Evolutionary conservation across 2,329 filamentous ascomycete species (phyloP).

Genomic region (Xylariaceae sp.): DNA sequence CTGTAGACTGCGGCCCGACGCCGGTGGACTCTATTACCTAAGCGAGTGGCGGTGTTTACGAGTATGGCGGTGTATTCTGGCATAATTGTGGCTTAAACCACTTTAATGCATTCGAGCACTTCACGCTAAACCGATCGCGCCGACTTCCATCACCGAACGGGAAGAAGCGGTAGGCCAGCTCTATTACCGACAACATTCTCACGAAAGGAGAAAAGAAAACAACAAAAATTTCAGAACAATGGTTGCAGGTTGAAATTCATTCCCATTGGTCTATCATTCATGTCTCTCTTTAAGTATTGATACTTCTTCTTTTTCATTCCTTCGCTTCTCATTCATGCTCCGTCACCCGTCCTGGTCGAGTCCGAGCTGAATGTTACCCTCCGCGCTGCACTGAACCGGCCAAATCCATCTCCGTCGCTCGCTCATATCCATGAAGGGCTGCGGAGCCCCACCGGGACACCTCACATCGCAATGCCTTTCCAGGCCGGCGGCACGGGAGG

Average conservation of each 20-base stretch:
- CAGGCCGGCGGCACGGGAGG: conserved; percentile 19
- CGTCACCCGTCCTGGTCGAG: neutral
- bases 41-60: neutral
- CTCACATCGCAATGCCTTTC: conserved; percentile 22
- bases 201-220: neutral
- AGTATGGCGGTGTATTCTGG: conserved; percentile 6
- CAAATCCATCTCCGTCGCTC: neutral
- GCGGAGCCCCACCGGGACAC: neutral
- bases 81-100: neutral
- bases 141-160: neutral
- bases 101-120: neutral
- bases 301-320: neutral
- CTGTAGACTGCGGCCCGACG: too few species aligned
- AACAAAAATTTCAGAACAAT: neutral
- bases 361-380: conserved; percentile 2
- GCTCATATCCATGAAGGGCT: neutral
- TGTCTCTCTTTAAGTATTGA: conserved; percentile 10
- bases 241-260: neutral
- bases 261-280: neutral
- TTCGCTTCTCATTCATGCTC: neutral
- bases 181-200: neutral
- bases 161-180: neutral
- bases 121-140: neutral
- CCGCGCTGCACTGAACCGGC: neutral
- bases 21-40: neutral